Base-by-base conservation (phyloP, 1,139 yeast species). In the Saccharomyces hybrid region DNA sequence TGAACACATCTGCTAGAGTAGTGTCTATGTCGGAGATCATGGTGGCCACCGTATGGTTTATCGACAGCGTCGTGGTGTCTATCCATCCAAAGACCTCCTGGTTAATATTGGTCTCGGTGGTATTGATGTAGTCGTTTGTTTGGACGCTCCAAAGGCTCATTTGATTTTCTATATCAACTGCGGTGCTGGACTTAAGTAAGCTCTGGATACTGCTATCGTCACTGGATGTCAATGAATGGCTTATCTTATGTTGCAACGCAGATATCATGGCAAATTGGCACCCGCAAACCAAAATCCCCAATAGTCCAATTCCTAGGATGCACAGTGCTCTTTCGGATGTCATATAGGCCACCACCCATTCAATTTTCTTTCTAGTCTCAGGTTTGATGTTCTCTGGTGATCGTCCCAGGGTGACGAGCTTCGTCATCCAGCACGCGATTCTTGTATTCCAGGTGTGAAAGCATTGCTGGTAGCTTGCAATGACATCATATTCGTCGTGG, bases 11-110 rank as follows among this genome's bases (percentile, higher is more conserved):
- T 28, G 76, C 75, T 9, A 93, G 70, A 0, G 82, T 82, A 2
- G 69, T 63, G 64, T 86, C 82, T 71, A 87, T 73, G 28, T 73
- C 75, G 5, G 69, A 69, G 42, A 80, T 74, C 64, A 86, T 79
- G 2, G 67, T 67, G 9, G 74, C 68, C 1, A 85, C 73, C 0
- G 90, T 84, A n/a, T 67, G 58, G 64, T 86, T 86, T 1, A 86
- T 71, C 0, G 81, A 64, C 0, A 69, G 61, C 0, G 90, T 80
- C 0, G 90, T 78, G 2, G 75, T 74, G 54, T 75, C 75, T 0
- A 88, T 77, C 80, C 86, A 80, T 0, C 89, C 88, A 58, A 91
- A 81, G 19, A 89, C 61, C 47, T 84, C 80, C 4, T 76, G 70
- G 67, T 91, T 91, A 42, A 90, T 69, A 3, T 68, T 66, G 0